Base-by-base conservation (phyloP, 2,329 filamentous ascomycete genomes). In the Diaporthe sp. region DNA sequence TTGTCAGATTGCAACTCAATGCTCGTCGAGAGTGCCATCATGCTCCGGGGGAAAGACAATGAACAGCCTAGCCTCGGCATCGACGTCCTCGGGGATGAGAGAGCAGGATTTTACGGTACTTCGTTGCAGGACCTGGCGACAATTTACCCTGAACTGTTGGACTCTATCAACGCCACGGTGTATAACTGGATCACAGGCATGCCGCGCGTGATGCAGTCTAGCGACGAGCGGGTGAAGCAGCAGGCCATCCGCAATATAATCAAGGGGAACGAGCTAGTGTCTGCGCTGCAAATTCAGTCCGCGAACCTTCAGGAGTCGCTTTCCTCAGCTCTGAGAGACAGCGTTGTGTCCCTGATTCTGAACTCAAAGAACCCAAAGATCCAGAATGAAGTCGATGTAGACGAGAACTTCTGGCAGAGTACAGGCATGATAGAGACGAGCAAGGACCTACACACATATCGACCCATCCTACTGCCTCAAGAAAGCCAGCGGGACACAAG, bases 161-260 rank as follows among this genome's bases (percentile, higher is more conserved):
- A 91, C 9, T 81, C 88, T 13, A 82, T 94, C 17, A 91, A 94
- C 78, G 89, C 88, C 37, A 93, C 90, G 0, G 87, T 97, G 0
- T 94, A 96, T 81, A 92, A 92, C 70, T 98, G 96, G 95, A 89
- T 96, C 32, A 90, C 91, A 3, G 92, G 94, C 53, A 88, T 99
- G 25, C 93, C 96, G 7, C 90, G 95, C 22, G 84, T 94, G 19
- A 96, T 98, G 91, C 94, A 96, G 81, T 91, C 92, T 12, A 93
- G 92, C 77, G 95, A 98, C 78, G 95, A 98, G 78, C 87, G 88
- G n/a, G 86, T 89, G 37, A 97, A 97, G 81, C 88, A 91, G 75
- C 88, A 89, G 72, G 91, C 92, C 2, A 89, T 98, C 35, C 88
- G 89, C 37, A 94, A 96, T 76, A 88, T 99, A n/a, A 90, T 93